These are phyloP conservation scores for Viridothelium virens DNA, from an alignment of 495 filamentous ascomycete genomes.

Conservation along the genomic window DNA sequence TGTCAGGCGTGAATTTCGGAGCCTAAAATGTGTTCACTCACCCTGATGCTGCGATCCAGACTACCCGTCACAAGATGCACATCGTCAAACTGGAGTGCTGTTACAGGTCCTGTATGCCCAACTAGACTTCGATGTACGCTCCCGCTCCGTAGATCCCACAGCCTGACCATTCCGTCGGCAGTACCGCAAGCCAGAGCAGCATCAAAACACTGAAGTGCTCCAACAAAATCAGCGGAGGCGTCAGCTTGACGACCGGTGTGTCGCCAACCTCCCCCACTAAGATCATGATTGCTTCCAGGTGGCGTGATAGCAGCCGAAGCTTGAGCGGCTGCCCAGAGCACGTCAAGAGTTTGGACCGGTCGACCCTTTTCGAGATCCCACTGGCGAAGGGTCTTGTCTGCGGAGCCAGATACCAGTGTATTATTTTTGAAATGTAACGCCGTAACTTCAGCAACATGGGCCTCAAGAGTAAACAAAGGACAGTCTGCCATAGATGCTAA, in stretches of 20 bases:
- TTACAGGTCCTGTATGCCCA: conserved; percentile 92
- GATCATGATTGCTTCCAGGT: background rate
- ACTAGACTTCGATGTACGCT: conserved; percentile 95
- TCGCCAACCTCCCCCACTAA: conserved; percentile 46
- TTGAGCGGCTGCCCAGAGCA: conserved; percentile 97
- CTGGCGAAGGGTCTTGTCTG: conserved; percentile 93
- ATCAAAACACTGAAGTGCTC: conserved; percentile 92
- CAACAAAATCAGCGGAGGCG: conserved; percentile 82
- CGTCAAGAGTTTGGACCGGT: conserved; percentile 94
- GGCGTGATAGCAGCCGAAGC: conserved; percentile 59
- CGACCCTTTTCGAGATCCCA: conserved; percentile 95
- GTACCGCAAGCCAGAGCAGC: conserved; percentile 96
- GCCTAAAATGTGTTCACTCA: conserved; percentile 42
- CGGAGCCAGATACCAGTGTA: conserved; percentile 87
- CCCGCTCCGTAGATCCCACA: conserved; percentile 95
- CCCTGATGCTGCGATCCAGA: conserved; percentile 85
- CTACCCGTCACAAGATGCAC: conserved; percentile 91
- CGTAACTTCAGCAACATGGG: conserved; percentile 91
- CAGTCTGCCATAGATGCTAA: conserved; percentile 77
- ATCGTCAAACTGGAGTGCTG: conserved; percentile 93
- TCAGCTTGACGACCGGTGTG: conserved; percentile 51
- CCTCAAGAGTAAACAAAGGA: conserved; percentile 73
- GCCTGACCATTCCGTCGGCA: conserved; percentile 91
- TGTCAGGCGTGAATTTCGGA: background rate
- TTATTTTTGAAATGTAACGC: conserved; percentile 83